These are phyloP conservation scores for Erucastrum elatum DNA, from an alignment of 345 rosid genomes.

Conservation along the genomic window DNA sequence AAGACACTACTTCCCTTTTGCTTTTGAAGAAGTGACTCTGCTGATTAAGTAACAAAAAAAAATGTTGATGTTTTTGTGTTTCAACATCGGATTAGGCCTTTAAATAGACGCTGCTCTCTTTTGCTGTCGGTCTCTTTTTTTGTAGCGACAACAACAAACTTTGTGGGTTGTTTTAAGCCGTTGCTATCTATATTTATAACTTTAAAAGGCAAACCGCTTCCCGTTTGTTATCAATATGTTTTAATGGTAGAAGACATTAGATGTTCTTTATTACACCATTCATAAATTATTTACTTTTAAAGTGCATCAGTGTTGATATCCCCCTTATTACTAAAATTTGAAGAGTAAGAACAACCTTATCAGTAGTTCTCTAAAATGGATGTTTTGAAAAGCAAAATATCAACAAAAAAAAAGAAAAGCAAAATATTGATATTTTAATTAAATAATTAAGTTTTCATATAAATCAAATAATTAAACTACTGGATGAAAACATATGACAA, in stretches of 20 bases:
- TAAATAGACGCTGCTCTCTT: slow-evolving; percentile 3
- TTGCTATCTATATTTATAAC: slow-evolving; percentile 17
- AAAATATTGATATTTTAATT: no score
- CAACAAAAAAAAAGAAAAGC: no score
- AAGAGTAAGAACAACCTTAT: no score
- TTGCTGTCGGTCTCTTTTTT: slow-evolving; percentile 15
- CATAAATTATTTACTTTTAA: neutral
- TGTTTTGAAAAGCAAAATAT: no score
- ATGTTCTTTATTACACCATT: neutral
- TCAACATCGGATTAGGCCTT: slow-evolving; percentile 8
- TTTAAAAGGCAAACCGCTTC: neutral
- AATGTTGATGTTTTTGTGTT: neutral
- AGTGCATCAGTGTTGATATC: no score
- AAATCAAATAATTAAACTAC: no score
- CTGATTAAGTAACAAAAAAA: neutral
- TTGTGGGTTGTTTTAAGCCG: slow-evolving; percentile 7
- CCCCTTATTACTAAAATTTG: no score
- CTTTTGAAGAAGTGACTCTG: slow-evolving; percentile 49
- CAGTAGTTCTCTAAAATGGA: no score
- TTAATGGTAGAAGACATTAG: neutral
- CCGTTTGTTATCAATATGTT: neutral
- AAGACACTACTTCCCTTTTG: slow-evolving; percentile 1
- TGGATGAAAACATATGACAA: no score
- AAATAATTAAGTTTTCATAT: no score
- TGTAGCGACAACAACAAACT: slow-evolving; percentile 18